A percentile compares a stretch with the other conserved stretches of the same genome.
Conservation (phyloP, 768 basidiomycete species). For the Mycena alexandri region DNA sequence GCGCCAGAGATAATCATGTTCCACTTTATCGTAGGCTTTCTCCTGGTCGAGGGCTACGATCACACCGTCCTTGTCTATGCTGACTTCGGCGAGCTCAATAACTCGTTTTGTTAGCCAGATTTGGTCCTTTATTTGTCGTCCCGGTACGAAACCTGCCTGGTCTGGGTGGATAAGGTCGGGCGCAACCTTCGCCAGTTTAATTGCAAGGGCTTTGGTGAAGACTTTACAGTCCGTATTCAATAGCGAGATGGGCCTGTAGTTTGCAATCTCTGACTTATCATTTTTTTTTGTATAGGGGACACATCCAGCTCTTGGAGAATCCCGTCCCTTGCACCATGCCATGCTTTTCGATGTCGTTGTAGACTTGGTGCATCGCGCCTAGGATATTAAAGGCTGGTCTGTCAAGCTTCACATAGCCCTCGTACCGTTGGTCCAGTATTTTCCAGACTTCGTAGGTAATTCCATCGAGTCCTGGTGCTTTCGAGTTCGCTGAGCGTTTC, state of each 20-base stretch:
- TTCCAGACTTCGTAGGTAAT: too few relatives aligned
- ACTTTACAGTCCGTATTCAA: constrained; percentile 8
- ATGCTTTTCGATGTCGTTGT: neutral
- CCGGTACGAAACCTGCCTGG: constrained; percentile 2
- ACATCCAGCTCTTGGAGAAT: too few relatives aligned
- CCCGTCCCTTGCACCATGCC: neutral
- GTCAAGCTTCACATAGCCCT: neutral
- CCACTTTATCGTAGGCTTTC: too few relatives aligned
- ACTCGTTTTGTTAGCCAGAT: too few relatives aligned
- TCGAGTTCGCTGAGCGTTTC: constrained; percentile 4
- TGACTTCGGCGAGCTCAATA: too few relatives aligned
- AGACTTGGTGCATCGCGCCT: too few relatives aligned
- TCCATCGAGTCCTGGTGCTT: neutral
- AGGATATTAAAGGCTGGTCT: neutral
- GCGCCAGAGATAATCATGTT: too few relatives aligned
- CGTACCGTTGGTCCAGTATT: neutral
- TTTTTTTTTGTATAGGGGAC: too few relatives aligned
- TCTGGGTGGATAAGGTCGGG: neutral
- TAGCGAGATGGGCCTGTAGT: constrained; percentile 3
- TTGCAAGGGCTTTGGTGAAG: constrained; percentile 6
- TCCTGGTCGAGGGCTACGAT: too few relatives aligned
- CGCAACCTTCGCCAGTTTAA: neutral
- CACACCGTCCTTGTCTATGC: too few relatives aligned
- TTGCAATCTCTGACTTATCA: neutral
- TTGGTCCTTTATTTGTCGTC: too few relatives aligned